Evolutionary conservation across 2,329 filamentous ascomycete species (phyloP), one percentile per base, ranked within the genome.

Genomic region (Cyphellophora attinorum): DNA sequence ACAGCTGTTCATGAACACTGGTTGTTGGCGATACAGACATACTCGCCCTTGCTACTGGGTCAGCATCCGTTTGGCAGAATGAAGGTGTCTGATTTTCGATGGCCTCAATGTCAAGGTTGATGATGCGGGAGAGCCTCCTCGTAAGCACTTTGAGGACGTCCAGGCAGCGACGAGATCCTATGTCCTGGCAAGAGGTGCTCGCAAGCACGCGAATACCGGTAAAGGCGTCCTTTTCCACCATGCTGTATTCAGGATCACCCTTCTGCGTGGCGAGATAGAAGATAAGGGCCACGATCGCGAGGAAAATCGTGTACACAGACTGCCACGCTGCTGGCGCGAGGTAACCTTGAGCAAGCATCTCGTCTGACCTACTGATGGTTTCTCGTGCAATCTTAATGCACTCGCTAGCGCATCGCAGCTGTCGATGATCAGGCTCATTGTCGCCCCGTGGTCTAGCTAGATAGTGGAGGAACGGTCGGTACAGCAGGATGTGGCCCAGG

Each of bases 401-500:
- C 11, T 35, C 27, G 5, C 28, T 30, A 17, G 42, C 42, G 29
- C 41, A 43, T 3, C 33, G 33, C 15, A 41, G 19, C 5, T 41
- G 28, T n/a, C 40, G 32, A 5, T 12, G 21, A 18, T 40, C 38
- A 11, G 34, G 35, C 5, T 38, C 32, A 19, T 35, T 31, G 8
- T 41, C 38, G 17, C 28, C 29, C 15, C 28, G 29, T 21, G 40
- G 41, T 33, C 37, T 39, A 11, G 43, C 42, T 11, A 47, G 29
- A 28, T 47, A 44, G 31, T 49, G 44, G 11, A 49, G 21, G 30
- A 47, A 49, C 11, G 46, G 44, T 5, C 46, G 39, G 25, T 49
- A 49, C n/a, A 49, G 46, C 11, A 49, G 14, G n/a, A 47, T 45
- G 30, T 49, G 42, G 8, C 41, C 44, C 21, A 46, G 41, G 27